Evolutionary conservation across 768 basidiomycete genomes (phyloP), one percentile per base, ranked within the genome.

Genomic region (Filobasidium floriforme): DNA sequence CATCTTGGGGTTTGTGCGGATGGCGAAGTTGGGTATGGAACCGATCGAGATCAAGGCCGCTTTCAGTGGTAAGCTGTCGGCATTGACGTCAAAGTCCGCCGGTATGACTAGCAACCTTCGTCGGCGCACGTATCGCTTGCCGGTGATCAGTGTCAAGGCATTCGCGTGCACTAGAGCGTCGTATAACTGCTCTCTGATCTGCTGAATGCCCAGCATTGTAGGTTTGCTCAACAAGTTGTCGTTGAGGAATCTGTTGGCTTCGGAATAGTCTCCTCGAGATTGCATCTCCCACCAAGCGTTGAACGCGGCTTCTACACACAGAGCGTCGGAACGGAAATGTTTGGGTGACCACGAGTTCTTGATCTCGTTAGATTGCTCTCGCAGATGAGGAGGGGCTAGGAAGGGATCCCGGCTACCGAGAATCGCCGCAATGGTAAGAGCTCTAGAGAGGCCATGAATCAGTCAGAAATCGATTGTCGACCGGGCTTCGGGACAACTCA

Each of bases 381-480:
- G 90, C 63, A 88, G 81, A 60, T 87, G 85, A 77, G 88, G 83
- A 0, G 93, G 93, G 0, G 87, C 84, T 65, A 93, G 77, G 82
- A 96, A 97, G 6, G 92, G 90, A 66, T 94, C 92, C 40, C 92
- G 88, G 71, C 89, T 89, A 15, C 89, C 86, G 70, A 96, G 80
- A 71, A 96, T 87, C 7, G 91, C 90, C n/a, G 93, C 92, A 59
- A 96, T 83, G 5, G 91, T 90, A 68, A 97, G 65, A 40, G 77
- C 77, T 15, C 62, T 63, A 22, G 14, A 15, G 24, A 51, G 15
- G 10, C 2, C 2, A 9, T 41, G 59, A n/a, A 6, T 60, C 18
- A 29, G 24, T n/a, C 18, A 43, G n/a, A 9, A 37, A 37, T 37
- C 32, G 32, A 9, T 7, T 26, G 19, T 51, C 12, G 49, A n/a